A percentile compares a stretch with the other conserved stretches of the same genome.
Conservation (phyloP, 768 basidiomycete genomes). For the Suillus paluster region DNA sequence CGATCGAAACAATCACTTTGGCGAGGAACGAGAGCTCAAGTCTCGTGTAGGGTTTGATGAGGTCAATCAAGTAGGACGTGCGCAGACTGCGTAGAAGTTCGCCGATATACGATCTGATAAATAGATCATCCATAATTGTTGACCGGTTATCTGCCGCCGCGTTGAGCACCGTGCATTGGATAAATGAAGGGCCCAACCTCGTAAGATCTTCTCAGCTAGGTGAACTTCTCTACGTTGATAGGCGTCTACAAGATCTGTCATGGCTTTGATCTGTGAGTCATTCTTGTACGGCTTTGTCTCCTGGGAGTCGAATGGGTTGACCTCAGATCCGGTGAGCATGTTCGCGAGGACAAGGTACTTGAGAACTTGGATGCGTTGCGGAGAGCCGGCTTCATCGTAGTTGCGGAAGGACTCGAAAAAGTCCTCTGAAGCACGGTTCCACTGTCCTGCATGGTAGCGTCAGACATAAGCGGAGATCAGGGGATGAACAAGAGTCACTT, state of each 20-base stretch:
- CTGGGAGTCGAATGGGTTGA: constrained; percentile 99
- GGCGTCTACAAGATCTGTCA: constrained; percentile 96
- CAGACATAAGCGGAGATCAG: constrained; percentile 4
- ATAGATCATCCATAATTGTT: constrained; percentile 95
- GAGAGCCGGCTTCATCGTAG: constrained; percentile 97
- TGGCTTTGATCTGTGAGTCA: constrained; percentile 95
- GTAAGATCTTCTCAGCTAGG: constrained; percentile 93
- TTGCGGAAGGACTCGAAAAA: constrained; percentile 99
- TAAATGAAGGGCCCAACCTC: constrained; percentile 52
- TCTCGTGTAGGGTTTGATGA: constrained; percentile 97
- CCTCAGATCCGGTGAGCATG: constrained; percentile 97
- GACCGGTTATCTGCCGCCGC: constrained; percentile 75
- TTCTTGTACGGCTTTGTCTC: constrained; percentile 99
- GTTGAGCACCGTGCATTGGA: constrained; percentile 8
- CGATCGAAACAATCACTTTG: constrained; percentile 56
- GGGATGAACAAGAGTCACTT: constrained; percentile 52
- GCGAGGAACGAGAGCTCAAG: constrained; percentile 93
- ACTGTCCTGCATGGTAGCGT: constrained; percentile 68
- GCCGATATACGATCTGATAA: constrained; percentile 95
- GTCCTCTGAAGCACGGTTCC: constrained; percentile 96
- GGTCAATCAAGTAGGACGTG: constrained; percentile 96
- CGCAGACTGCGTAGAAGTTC: constrained; percentile 93
- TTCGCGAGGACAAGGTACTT: constrained; percentile 98
- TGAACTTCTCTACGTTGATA: constrained; percentile 97
- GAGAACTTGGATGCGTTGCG: constrained; percentile 95